Base-by-base conservation (phyloP, 148 eudicot genomes). In the Mesembryanthemum crystallinum region DNA sequence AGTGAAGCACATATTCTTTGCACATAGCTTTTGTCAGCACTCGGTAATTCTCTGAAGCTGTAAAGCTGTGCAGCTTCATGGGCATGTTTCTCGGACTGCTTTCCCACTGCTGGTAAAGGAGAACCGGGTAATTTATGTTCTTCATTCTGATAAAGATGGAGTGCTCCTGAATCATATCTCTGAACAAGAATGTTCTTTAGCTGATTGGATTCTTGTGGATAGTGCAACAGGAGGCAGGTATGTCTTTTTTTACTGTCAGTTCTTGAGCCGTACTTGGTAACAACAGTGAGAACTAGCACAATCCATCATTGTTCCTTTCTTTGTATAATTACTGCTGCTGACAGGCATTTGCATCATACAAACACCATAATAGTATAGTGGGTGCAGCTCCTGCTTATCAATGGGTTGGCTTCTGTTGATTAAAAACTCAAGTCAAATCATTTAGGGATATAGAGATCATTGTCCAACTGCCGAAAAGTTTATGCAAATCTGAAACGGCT, bases 221-320 rank as follows among this genome's bases (percentile, higher is more conserved):
- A 92, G 98, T 84, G 91, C 98, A 27, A 84, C 73, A 57, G 99
- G 98, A 78, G 99, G 99, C 76, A 92, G 99, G 98, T 95, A 82
- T 73, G 74, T 45, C 33, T 35, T 27, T 13, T 64, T 35, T 42
- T 11, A n/a, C 60, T 17, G 14, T 64, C n/a, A 25, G n/a, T 29
- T 32, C 8, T 33, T 72, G 12, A 14, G 23, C 25, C 25, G n/a
- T 66, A 64, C 39, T n/a, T 42, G 33, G 3, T n/a, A 33, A 13
- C 58, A 54, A 54, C 0, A 57, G 28, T 21, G 27, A n/a, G 27
- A 8, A 57, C 27, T 57, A 18, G n/a, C 27, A 54, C 3, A 1
- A 57, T 57, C 10, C 27, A 57, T 57, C 27, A 57, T 57, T 57
- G 61, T 57, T 57, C 28, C 61, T 57, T 23, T 23, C n/a, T 5